A percentile compares a stretch with the other conserved stretches of the same genome.
Conservation (phyloP, 2,329 filamentous ascomycete genomes). For the Chalaropsis ovoidea region DNA sequence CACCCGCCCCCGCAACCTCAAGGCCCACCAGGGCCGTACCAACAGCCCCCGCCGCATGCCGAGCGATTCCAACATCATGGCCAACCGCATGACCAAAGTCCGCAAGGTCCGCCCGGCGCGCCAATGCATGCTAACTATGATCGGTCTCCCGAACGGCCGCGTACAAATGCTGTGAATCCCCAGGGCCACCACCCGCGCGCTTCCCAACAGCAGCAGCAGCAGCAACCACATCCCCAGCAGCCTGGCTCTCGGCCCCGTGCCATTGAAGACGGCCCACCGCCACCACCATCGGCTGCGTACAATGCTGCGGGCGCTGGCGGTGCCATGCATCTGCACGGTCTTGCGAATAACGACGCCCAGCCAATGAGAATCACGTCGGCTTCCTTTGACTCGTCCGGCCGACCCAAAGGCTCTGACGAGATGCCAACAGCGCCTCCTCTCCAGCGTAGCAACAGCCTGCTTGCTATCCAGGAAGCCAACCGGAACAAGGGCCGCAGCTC, state of each 20-base stretch:
- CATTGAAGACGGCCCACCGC: slow-evolving; percentile 39
- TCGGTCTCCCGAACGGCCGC: slow-evolving; percentile 29
- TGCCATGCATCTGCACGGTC: neutral
- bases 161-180: slow-evolving; percentile 29
- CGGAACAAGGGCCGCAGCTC: slow-evolving; percentile 68
- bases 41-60: slow-evolving; percentile 33
- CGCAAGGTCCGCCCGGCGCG: slow-evolving; percentile 28
- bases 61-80: slow-evolving; percentile 29
- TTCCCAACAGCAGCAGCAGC: slow-evolving; percentile 31
- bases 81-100: slow-evolving; percentile 32
- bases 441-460: slow-evolving; percentile 43
- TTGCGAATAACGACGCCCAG: neutral
- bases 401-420: slow-evolving; percentile 38
- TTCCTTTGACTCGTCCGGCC: slow-evolving; percentile 32
- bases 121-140: slow-evolving; percentile 28
- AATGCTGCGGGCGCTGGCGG: neutral
- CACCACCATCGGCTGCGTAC: slow-evolving; percentile 44
- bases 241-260: slow-evolving; percentile 32
- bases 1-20: neutral
- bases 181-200: slow-evolving; percentile 31
- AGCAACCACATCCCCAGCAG: slow-evolving; percentile 22
- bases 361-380: neutral
- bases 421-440: slow-evolving; percentile 41
- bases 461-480: slow-evolving; percentile 73
- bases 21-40: slow-evolving; percentile 32